These are phyloP conservation scores for Hura crepitans DNA, from an alignment of 441 rosid species.

Conservation along the genomic window DNA sequence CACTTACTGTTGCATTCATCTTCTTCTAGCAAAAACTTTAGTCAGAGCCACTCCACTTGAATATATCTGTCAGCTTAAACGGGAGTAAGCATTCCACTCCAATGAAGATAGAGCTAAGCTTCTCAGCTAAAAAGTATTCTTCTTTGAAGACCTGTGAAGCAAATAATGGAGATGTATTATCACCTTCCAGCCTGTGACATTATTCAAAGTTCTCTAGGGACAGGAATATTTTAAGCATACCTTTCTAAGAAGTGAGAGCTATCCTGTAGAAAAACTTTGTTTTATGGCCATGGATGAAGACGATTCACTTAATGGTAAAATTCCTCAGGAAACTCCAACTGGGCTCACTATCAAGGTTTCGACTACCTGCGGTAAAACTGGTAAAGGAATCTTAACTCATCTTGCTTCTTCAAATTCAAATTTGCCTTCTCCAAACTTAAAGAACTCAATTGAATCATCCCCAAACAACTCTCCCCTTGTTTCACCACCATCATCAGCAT, in stretches of 20 bases:
- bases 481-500: slow-evolving; percentile 94
- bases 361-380: slow-evolving; percentile 37
- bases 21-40: slow-evolving; percentile 34
- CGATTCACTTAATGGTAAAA: slow-evolving; percentile 24
- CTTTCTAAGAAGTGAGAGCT: slow-evolving; percentile 28
- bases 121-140: slow-evolving; percentile 21
- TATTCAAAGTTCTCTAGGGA: slow-evolving; percentile 7
- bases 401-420: slow-evolving; percentile 26
- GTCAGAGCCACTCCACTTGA: slow-evolving; percentile 42
- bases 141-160: slow-evolving; percentile 9
- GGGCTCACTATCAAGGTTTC: slow-evolving; percentile 68
- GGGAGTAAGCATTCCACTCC: slow-evolving; percentile 30
- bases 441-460: slow-evolving; percentile 44
- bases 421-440: slow-evolving; percentile 42
- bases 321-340: slow-evolving; percentile 26
- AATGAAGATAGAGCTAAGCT: slow-evolving; percentile 17
- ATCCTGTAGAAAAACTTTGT: slow-evolving; percentile 15
- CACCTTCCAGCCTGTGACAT: slow-evolving; percentile 23
- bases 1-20: slow-evolving; percentile 67
- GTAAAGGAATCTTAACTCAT: slow-evolving; percentile 31
- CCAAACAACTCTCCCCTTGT: slow-evolving; percentile 63
- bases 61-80: slow-evolving; percentile 38
- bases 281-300: slow-evolving; percentile 35
- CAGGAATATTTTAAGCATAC: background rate
- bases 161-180: slow-evolving; percentile 13